Evolutionary conservation across 108 stramenopile genomes (phyloP).

Genomic region (Schizochytrium sp.): DNA sequence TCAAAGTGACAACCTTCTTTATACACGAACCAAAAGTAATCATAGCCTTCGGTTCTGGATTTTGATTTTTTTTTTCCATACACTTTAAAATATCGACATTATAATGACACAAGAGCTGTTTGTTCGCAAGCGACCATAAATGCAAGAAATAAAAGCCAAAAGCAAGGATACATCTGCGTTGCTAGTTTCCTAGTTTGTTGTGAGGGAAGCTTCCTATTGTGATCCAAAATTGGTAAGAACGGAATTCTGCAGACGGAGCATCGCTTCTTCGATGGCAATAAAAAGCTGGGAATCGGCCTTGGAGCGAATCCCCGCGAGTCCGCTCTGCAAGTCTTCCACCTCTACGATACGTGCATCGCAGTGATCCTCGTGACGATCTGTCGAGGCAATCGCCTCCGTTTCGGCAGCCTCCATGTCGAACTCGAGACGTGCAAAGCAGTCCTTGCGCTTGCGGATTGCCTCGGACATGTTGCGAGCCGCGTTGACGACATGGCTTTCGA

Average conservation of each 20-base stretch:
- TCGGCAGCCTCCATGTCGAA: conserved; percentile 30
- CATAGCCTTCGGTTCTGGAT: too few species aligned
- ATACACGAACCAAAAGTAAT: too few species aligned
- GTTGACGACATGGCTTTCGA: conserved; percentile 21
- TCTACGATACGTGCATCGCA: background rate
- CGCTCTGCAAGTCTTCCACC: background rate
- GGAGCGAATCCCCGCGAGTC: background rate
- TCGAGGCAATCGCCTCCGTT: conserved; percentile 28
- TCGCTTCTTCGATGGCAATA: conserved; percentile 34
- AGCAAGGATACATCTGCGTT: too few species aligned
- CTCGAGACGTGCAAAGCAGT: conserved; percentile 30
- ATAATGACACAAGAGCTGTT: too few species aligned
- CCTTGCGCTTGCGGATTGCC: conserved; percentile 34
- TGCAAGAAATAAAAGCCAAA: too few species aligned
- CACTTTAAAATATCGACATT: too few species aligned
- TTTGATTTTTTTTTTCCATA: too few species aligned
- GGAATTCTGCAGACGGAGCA: conserved; percentile 29
- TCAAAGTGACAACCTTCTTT: too few species aligned
- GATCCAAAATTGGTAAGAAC: conserved; percentile 37
- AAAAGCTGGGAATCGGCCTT: conserved; percentile 32
- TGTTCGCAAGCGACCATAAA: too few species aligned
- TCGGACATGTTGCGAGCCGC: conserved; percentile 35
- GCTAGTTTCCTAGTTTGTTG: too few species aligned
- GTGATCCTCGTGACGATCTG: conserved; percentile 18
- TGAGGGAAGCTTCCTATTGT: background rate